Conservation (phyloP, 495 filamentous ascomycete genomes). For the Talaromyces thailandensis region DNA sequence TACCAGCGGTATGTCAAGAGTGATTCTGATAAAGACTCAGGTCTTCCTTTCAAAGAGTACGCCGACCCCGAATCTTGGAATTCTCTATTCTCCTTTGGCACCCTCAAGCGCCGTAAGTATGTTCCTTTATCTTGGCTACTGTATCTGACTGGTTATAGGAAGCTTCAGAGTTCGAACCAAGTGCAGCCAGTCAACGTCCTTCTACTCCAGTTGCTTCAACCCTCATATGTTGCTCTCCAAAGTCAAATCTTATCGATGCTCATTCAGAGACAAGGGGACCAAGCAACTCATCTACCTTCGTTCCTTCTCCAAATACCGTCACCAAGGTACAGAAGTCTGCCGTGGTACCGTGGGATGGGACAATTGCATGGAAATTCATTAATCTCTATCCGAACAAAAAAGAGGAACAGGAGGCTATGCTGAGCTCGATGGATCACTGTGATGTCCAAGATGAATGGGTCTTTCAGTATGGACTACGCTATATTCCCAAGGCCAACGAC, state of each 20-base stretch:
- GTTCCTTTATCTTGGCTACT: not conserved
- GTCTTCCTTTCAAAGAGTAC: not conserved
- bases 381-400: conserved; percentile 17
- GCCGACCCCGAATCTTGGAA: not conserved
- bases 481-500: conserved; percentile 14
- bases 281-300: not conserved
- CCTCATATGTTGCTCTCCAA: not conserved
- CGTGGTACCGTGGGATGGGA: conserved; percentile 17
- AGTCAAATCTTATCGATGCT: not conserved
- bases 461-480: conserved; percentile 27
- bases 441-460: conserved; percentile 12
- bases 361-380: conserved; percentile 19
- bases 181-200: not conserved
- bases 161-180: not conserved
- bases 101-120: not conserved
- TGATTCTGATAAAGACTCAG: not conserved
- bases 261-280: not conserved
- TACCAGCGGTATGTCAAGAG: not conserved
- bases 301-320: not conserved
- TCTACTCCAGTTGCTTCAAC: not conserved
- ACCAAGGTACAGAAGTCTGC: not conserved
- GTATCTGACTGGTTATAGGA: not conserved
- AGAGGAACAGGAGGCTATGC: conserved; percentile 10
- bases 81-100: not conserved
- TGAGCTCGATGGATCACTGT: not conserved